These are phyloP conservation scores for Coemansia sp. DNA, from an alignment of 192 early-diverging fungal species.

Conservation along the genomic window DNA sequence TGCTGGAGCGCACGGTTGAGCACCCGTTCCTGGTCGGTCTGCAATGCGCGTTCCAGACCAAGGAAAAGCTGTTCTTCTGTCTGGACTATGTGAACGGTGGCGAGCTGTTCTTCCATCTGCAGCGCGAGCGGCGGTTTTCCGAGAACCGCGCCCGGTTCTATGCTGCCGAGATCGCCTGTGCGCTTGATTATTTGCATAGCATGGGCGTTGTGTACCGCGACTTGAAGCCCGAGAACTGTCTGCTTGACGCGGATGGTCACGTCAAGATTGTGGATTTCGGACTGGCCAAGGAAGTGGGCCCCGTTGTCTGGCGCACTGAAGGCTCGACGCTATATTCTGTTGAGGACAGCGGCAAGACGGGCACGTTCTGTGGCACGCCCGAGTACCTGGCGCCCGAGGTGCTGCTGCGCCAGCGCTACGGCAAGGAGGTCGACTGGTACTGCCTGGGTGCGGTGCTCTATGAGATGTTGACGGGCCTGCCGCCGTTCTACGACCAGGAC, in stretches of 20 bases:
- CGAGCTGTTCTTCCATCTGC: constrained; percentile 71
- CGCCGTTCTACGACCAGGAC: constrained; percentile 58
- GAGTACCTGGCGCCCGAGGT: constrained; percentile 74
- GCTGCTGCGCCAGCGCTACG: constrained; percentile 59
- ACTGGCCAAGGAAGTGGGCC: constrained; percentile 71
- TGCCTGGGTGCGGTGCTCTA: constrained; percentile 72
- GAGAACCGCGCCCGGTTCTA: constrained; percentile 63
- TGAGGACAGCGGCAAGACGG: constrained; percentile 59
- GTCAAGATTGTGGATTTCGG: constrained; percentile 98
- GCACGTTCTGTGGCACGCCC: constrained; percentile 76
- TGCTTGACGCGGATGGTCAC: constrained; percentile 70
- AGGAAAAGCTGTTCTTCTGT: constrained; percentile 69
- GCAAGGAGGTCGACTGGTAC: constrained; percentile 72
- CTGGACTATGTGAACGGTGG: constrained; percentile 75
- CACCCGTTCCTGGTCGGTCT: constrained; percentile 68
- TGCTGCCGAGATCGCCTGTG: constrained; percentile 53
- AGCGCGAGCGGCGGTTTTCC: constrained; percentile 60
- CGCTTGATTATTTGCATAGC: constrained; percentile 73
- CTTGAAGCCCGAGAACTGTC: constrained; percentile 79
- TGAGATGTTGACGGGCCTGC: constrained; percentile 61
- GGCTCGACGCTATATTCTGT: constrained; percentile 49
- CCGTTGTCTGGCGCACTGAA: constrained; percentile 76
- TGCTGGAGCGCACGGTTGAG: constrained; percentile 52
- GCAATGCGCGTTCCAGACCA: constrained; percentile 71
- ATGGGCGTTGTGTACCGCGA: constrained; percentile 91